A percentile compares a stretch with the other conserved stretches of the same genome.
Conservation (phyloP, 441 rosid species). For the Populus trichocarpa region DNA sequence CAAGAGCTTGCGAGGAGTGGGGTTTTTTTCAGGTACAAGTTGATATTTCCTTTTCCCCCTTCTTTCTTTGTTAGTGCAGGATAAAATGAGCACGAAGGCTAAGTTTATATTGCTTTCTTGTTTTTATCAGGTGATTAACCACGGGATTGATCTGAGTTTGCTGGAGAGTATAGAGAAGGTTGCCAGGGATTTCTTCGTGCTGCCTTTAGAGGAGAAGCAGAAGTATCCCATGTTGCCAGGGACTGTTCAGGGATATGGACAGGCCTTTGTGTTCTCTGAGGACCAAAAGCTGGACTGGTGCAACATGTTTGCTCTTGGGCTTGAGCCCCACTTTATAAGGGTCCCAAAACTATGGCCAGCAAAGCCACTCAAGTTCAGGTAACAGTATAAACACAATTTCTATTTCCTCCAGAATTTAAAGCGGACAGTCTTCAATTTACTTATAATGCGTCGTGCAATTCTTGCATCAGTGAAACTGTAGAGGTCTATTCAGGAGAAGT, state of each 20-base stretch:
- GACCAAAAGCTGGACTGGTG: slow-evolving; percentile 56
- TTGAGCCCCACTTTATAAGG: slow-evolving; percentile 37
- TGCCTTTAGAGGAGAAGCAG: slow-evolving; percentile 43
- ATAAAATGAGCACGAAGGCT: neutral
- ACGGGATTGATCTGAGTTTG: slow-evolving; percentile 36
- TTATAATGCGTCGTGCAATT: neutral
- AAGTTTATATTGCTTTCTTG: too few relatives aligned
- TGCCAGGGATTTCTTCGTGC: slow-evolving; percentile 38
- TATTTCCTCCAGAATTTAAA: neutral
- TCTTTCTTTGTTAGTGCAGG: neutral
- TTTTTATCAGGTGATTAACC: slow-evolving; percentile 37
- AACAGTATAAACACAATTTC: slow-evolving; percentile 14
- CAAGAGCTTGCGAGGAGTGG: slow-evolving; percentile 43
- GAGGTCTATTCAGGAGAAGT: slow-evolving; percentile 12
- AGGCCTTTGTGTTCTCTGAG: slow-evolving; percentile 51
- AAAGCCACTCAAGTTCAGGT: slow-evolving; percentile 68
- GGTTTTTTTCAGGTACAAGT: slow-evolving; percentile 44
- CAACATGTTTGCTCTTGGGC: slow-evolving; percentile 51
- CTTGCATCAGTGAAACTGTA: slow-evolving; percentile 44
- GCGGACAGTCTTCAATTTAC: neutral
- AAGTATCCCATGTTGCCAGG: slow-evolving; percentile 49
- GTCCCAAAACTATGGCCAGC: slow-evolving; percentile 75
- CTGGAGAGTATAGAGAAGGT: slow-evolving; percentile 37
- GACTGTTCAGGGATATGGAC: slow-evolving; percentile 49
- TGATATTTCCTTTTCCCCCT: neutral